These are phyloP conservation scores for Barnettozyma pratensis DNA, from an alignment of 805 yeast genomes.

Conservation along the genomic window DNA sequence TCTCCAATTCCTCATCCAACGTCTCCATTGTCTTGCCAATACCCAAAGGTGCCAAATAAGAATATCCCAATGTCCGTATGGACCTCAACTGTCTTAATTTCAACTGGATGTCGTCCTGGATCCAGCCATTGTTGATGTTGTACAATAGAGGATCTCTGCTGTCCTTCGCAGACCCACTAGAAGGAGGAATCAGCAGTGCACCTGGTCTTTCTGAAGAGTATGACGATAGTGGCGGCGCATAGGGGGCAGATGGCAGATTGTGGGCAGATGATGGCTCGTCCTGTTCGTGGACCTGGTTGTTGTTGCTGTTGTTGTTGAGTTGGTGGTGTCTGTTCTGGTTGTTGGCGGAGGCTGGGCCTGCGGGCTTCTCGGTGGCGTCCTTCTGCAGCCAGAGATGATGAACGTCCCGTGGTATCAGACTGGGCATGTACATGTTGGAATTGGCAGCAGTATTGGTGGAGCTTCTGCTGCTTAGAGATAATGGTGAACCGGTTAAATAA, in stretches of 20 bases:
- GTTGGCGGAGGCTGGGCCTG: too few relatives aligned
- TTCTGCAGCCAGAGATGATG: conserved; percentile 38
- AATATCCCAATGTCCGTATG: conserved; percentile 42
- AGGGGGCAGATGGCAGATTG: conserved; percentile 3
- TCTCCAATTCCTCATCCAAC: conserved; percentile 26
- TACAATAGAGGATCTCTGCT: not conserved
- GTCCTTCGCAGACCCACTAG: not conserved
- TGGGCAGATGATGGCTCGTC: too few relatives aligned
- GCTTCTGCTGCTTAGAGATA: too few relatives aligned
- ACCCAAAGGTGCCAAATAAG: conserved; percentile 54
- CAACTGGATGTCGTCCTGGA: conserved; percentile 10
- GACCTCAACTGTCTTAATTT: conserved; percentile 20
- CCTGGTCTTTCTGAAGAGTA: conserved; percentile 45
- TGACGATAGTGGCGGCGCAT: conserved; percentile 51
- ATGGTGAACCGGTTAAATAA: too few relatives aligned
- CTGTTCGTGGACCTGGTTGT: conserved; percentile 2
- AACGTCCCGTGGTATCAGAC: conserved; percentile 39
- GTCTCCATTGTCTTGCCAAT: conserved; percentile 47
- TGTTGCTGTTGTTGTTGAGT: conserved; percentile 9
- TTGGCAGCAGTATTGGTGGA: not conserved
- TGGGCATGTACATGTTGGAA: conserved; percentile 43
- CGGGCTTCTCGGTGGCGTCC: not conserved
- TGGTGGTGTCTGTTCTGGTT: not conserved
- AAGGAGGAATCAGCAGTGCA: conserved; percentile 13
- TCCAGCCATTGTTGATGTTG: not conserved